A percentile compares a stretch with the other conserved stretches of the same genome.
Conservation (phyloP, 2,329 filamentous ascomycete species). For the Metarhizium album region DNA sequence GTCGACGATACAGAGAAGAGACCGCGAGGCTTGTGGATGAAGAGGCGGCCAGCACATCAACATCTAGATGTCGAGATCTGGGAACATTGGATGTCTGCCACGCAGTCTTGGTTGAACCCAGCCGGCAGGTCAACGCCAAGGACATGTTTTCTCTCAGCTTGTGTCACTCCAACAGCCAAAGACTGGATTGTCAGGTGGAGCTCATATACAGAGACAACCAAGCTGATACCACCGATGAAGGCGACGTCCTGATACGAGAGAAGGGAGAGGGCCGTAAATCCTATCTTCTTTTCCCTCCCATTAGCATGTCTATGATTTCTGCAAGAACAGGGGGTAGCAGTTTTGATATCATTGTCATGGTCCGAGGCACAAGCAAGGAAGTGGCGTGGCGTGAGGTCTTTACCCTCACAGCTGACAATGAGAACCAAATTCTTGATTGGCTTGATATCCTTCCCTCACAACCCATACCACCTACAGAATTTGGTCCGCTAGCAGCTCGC, state of each 20-base stretch:
- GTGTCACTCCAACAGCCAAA: slow-evolving; percentile 78
- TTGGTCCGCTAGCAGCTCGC: slow-evolving; percentile 19
- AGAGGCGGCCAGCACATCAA: slow-evolving; percentile 73
- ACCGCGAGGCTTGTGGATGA: slow-evolving; percentile 71
- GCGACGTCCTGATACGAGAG: slow-evolving; percentile 88
- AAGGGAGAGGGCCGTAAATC: slow-evolving; percentile 60
- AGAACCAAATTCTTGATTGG: slow-evolving; percentile 77
- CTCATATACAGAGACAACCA: slow-evolving; percentile 74
- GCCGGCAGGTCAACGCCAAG: slow-evolving; percentile 74
- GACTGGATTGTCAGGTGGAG: slow-evolving; percentile 82
- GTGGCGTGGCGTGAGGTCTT: slow-evolving; percentile 77
- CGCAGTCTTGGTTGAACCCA: slow-evolving; percentile 61
- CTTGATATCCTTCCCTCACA: slow-evolving; percentile 58
- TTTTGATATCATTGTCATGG: slow-evolving; percentile 74
- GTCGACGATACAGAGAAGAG: slow-evolving; percentile 51
- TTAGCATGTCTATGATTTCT: slow-evolving; percentile 63
- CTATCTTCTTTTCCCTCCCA: slow-evolving; percentile 86
- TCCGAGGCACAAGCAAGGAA: slow-evolving; percentile 56
- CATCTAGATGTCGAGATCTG: slow-evolving; percentile 68
- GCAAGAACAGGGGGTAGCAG: slow-evolving; percentile 62
- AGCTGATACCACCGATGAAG: slow-evolving; percentile 52
- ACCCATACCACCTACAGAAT: slow-evolving; percentile 36
- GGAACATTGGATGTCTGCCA: slow-evolving; percentile 63
- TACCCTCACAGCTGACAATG: slow-evolving; percentile 63
- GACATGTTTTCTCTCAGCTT: slow-evolving; percentile 84